Base-by-base conservation (phyloP, 2,329 filamentous ascomycete genomes). In the Xylogone sp. region DNA sequence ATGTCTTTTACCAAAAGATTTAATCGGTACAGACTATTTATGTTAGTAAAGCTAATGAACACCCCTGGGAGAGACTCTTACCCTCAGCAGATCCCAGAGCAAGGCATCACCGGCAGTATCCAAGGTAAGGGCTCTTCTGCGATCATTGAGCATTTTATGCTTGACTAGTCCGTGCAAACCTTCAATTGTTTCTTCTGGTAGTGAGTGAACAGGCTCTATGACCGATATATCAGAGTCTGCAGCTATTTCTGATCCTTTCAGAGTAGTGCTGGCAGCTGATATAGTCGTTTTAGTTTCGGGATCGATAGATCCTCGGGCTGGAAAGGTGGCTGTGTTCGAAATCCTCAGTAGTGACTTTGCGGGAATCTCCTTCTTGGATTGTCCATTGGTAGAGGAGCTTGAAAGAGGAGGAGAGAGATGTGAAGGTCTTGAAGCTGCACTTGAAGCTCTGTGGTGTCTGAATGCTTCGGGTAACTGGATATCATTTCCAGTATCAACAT, bases 161-260 rank as follows among this genome's bases (percentile, higher is more conserved):
- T 97, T 99, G 55, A 97, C 90, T 49, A 99, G 73, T 9, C 94
- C 94, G 70, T 96, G 93, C 63, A 97, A 92, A 1, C 94, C 94
- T 69, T 97, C 91, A 45, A 99, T 94, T 0, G 88, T 90, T 66
- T 93, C 89, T 57, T 86, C 82, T 1, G 87, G 87, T 49, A 85
- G 68, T 48, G 83, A 75, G 60, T 88, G 80, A 47, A 90, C 78
- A 1, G 89, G 87, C 49, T 86, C 73, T 12, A 78, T 75, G 2
- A 75, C 61, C 16, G 71, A 73, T 62, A 71, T 64, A 43, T 77
- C 75, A 43, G 75, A 66, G 24, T 76, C 73, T 6, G 77, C 69
- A 19, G 79, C 62, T 18, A 83, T 69, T 53, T 86, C 83, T 0
- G 83, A 78, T 6, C 76, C 74, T 65, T 84, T 86, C 50, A 82